Evolutionary conservation across 2,329 filamentous ascomycete species (phyloP), one percentile per base, ranked within the genome.

Genomic region (Colletotrichum higginsianum): DNA sequence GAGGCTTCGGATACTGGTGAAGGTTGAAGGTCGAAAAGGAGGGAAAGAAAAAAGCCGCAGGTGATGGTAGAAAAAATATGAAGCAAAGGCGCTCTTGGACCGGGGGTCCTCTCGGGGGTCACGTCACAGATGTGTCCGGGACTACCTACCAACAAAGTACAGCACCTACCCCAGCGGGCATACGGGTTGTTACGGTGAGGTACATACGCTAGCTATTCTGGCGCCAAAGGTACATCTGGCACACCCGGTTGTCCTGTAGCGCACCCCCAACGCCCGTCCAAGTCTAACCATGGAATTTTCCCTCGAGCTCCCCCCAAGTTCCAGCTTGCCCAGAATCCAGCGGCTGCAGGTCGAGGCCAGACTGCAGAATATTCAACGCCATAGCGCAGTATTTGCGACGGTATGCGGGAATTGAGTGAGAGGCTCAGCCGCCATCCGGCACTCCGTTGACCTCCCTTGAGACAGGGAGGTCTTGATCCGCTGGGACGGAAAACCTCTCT

Each of bases 1-100:
- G 69, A 69, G 65, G 57, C 49, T 63, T 70, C 67, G 66, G 66
- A 78, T 77, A 75, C 72, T 71, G 69, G 62, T 74, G 75, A 79
- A 78, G 80, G 75, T 67, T 72, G 75, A 71, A 74, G 75, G 66
- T 75, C 74, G 64, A 72, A 65, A 75, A 75, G 73, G 78, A 78
- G 76, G 75, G 71, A 52, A 66, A 76, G 67, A 75, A 73, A 73
- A 73, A 74, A 73, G 63, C 49, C 71, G 73, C 67, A 75, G 49
- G 61, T 26, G 35, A 74, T 65, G 66, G 67, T 63, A 49, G 49
- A 74, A 73, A 74, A 74, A 75, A 63, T 66, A 63, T 71, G 67
- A 73, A 72, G 71, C 65, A 66, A 40, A 70, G 57, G 66, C 64
- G 57, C 69, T 56, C 56, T 66, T 67, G 62, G 71, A 72, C 61